These are phyloP conservation scores for Tulasnella sp. DNA, from an alignment of 768 basidiomycete species.

Conservation along the genomic window DNA sequence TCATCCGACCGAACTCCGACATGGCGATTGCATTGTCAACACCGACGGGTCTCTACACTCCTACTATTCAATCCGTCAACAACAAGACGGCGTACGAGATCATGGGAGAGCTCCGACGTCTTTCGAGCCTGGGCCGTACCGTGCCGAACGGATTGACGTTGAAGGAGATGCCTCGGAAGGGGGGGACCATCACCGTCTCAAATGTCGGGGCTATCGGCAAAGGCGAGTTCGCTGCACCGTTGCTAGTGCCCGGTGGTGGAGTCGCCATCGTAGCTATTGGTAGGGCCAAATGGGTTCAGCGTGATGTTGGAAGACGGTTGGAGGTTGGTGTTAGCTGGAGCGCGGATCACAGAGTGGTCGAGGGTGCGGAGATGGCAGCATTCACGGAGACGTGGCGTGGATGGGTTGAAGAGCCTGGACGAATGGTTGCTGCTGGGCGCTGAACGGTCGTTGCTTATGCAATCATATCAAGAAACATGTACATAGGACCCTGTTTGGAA, in stretches of 20 bases:
- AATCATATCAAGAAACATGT: no score
- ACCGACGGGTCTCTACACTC: constrained; percentile 73
- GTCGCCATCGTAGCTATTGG: constrained; percentile 79
- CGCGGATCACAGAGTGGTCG: constrained; percentile 78
- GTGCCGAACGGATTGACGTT: constrained; percentile 51
- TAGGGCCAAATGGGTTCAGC: constrained; percentile 49
- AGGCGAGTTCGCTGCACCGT: constrained; percentile 58
- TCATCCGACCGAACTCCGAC: constrained; percentile 62
- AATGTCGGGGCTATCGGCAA: constrained; percentile 75
- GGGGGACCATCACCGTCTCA: constrained; percentile 69
- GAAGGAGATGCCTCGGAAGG: constrained; percentile 59
- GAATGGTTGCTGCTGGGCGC: constrained; percentile 44
- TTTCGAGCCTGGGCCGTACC: constrained; percentile 56
- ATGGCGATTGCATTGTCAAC: constrained; percentile 69
- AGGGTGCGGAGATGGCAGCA: constrained; percentile 80
- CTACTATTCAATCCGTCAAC: constrained; percentile 50
- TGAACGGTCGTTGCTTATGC: no score
- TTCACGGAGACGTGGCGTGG: constrained; percentile 78
- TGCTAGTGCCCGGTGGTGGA: constrained; percentile 72
- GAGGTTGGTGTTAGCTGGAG: constrained; percentile 66
- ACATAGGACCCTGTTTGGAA: no score
- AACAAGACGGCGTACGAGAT: constrained; percentile 46
- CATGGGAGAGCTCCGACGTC: constrained; percentile 46
- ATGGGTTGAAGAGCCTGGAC: constrained; percentile 64
- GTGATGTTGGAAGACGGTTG: constrained; percentile 41